Conservation (phyloP, 2,329 filamentous ascomycete genomes). For the Colletotrichum tropicale region DNA sequence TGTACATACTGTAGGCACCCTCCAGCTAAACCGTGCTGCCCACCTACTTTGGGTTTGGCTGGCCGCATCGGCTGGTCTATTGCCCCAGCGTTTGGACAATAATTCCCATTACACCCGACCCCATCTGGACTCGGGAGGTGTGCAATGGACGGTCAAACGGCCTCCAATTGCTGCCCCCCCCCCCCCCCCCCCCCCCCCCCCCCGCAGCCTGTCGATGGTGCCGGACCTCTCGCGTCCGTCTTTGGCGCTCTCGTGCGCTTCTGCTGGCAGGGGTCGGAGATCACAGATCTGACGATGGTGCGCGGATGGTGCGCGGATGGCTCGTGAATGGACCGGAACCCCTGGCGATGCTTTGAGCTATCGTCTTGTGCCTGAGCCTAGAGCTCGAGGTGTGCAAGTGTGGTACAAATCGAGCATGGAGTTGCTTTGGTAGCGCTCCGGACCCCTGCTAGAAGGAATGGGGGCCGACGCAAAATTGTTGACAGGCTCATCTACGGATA, state of each 20-base stretch:
- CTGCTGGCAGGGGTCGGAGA: background rate
- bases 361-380: background rate
- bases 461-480: background rate
- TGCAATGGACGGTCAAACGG: conserved; percentile 3
- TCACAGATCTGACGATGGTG: background rate
- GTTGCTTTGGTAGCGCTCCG: background rate
- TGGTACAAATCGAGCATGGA: background rate
- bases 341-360: background rate
- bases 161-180: background rate
- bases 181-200: too few relatives aligned
- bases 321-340: background rate
- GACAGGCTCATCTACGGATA: background rate
- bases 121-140: background rate
- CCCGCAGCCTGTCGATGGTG: background rate
- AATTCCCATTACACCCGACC: background rate
- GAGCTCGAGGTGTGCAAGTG: background rate
- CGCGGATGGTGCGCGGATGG: background rate
- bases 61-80: conserved; percentile 4
- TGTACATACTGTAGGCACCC: background rate
- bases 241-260: background rate
- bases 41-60: background rate
- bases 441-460: background rate
- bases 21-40: background rate
- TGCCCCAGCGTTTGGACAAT: background rate
- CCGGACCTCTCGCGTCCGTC: background rate